Conservation (phyloP, 768 basidiomycete species). For the Termitomyces sp. region DNA sequence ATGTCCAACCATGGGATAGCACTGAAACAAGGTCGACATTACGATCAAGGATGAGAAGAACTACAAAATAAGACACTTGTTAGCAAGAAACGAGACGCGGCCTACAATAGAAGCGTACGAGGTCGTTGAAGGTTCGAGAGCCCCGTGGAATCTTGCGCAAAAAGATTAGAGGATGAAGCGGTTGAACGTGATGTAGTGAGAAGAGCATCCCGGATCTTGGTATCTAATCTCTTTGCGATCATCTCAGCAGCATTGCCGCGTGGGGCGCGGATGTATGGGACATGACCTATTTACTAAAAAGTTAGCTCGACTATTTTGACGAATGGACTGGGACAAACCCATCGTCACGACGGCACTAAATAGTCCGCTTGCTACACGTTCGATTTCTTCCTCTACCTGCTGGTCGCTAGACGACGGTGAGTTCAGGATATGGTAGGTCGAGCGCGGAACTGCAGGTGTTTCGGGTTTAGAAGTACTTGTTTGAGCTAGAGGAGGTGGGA, state of each 20-base stretch:
- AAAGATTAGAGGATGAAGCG: conserved; percentile 49
- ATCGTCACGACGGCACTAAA: conserved; percentile 89
- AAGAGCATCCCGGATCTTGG: conserved; percentile 83
- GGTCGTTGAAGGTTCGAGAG: conserved; percentile 86
- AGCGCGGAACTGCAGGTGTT: conserved; percentile 31
- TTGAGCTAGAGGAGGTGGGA: conserved; percentile 49
- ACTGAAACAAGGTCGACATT: conserved; percentile 94
- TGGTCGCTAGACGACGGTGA: conserved; percentile 86
- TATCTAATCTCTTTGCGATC: conserved; percentile 95
- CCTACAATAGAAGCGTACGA: conserved; percentile 33
- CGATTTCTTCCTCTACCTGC: conserved; percentile 90
- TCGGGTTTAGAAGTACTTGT: conserved; percentile 25
- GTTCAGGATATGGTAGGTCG: conserved; percentile 85
- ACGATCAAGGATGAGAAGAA: conserved; percentile 89
- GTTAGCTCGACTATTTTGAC: background rate
- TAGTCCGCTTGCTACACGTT: conserved; percentile 82
- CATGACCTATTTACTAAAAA: conserved; percentile 51
- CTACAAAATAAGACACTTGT: conserved; percentile 31
- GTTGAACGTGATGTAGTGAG: conserved; percentile 59
- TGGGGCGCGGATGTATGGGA: conserved; percentile 93
- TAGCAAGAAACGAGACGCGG: background rate
- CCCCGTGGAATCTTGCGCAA: conserved; percentile 76
- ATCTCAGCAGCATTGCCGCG: conserved; percentile 97
- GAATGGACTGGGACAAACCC: conserved; percentile 39
- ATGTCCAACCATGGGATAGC: conserved; percentile 97